These are phyloP conservation scores for Lepraria neglecta DNA, from an alignment of 495 filamentous ascomycete species.

Conservation along the genomic window DNA sequence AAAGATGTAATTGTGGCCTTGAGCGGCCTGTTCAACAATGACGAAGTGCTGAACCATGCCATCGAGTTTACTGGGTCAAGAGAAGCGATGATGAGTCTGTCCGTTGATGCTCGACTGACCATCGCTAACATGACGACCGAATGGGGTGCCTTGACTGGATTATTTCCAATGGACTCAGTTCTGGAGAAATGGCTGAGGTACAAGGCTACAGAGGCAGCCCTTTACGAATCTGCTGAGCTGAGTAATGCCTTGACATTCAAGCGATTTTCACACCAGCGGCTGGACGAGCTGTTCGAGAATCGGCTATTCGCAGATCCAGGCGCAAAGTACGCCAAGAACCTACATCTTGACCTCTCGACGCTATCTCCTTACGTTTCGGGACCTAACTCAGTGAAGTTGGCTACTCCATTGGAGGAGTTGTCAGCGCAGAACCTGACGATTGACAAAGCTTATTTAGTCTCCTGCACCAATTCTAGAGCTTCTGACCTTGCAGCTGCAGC, in stretches of 20 bases:
- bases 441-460: slow-evolving; percentile 84
- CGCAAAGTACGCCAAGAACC: slow-evolving; percentile 74
- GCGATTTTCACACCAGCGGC: slow-evolving; percentile 59
- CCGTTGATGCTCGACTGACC: slow-evolving; percentile 70
- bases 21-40: slow-evolving; percentile 79
- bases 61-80: slow-evolving; percentile 83
- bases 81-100: slow-evolving; percentile 67
- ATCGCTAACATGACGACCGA: slow-evolving; percentile 97
- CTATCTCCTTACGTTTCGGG: slow-evolving; percentile 84
- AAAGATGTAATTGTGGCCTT: slow-evolving; percentile 94
- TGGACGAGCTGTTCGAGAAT: slow-evolving; percentile 67
- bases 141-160: slow-evolving; percentile 63
- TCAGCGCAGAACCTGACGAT: slow-evolving; percentile 64
- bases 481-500: slow-evolving; percentile 82
- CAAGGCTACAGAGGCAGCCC: slow-evolving; percentile 65
- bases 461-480: slow-evolving; percentile 81
- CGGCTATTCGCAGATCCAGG: slow-evolving; percentile 64
- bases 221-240: slow-evolving; percentile 42
- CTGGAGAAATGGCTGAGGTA: slow-evolving; percentile 68
- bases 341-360: slow-evolving; percentile 72
- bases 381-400: slow-evolving; percentile 85
- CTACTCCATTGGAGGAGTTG: slow-evolving; percentile 71
- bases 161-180: slow-evolving; percentile 77
- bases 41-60: slow-evolving; percentile 88
- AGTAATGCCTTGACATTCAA: slow-evolving; percentile 32